A percentile compares a stretch with the other conserved stretches of the same genome.
phyloP scores from a whole-genome alignment of 176 grass and related monocot genomes.

The Eragrostis curvula region DNA sequence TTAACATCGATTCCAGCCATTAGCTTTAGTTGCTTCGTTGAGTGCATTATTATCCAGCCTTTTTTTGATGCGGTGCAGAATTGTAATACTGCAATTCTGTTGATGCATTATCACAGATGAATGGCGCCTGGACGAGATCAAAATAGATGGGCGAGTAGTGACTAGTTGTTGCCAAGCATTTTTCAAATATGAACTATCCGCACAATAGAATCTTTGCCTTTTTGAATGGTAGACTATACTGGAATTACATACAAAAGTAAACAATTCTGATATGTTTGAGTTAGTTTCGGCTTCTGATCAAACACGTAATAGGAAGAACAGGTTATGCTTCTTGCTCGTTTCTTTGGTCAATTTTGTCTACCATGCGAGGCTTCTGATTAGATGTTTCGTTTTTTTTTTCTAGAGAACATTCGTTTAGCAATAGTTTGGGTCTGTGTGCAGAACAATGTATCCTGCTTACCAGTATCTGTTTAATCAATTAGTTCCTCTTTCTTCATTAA shows the following conservation, averaged over 20 bases:
- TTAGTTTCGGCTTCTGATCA: background rate
- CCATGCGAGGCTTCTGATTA: background rate
- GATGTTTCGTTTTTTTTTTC: background rate
- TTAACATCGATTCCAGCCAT: background rate
- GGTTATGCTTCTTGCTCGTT: background rate
- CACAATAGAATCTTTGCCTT: background rate
- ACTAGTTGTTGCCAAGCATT: background rate
- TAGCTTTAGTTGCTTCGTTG: background rate
- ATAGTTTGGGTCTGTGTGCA: background rate
- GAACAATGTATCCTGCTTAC: background rate
- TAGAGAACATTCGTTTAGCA: conserved; percentile 5
- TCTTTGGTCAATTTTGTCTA: background rate
- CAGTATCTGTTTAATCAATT: background rate
- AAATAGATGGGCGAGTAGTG: background rate
- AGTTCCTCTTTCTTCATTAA: background rate
- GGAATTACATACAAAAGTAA: background rate
- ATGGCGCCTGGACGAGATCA: background rate
- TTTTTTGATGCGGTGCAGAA: background rate
- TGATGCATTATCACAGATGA: conserved; percentile 1
- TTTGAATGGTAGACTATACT: conserved; percentile 5
- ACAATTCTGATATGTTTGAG: background rate
- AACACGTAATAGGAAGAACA: background rate
- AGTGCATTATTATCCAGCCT: background rate
- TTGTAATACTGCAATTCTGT: background rate
- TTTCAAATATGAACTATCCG: background rate